Percentiles rank a stretch among this genome's conserved stretches.
Evolutionary conservation across 1,139 yeast genomes (phyloP).

Genomic region (Meyerozyma elateridarum): DNA sequence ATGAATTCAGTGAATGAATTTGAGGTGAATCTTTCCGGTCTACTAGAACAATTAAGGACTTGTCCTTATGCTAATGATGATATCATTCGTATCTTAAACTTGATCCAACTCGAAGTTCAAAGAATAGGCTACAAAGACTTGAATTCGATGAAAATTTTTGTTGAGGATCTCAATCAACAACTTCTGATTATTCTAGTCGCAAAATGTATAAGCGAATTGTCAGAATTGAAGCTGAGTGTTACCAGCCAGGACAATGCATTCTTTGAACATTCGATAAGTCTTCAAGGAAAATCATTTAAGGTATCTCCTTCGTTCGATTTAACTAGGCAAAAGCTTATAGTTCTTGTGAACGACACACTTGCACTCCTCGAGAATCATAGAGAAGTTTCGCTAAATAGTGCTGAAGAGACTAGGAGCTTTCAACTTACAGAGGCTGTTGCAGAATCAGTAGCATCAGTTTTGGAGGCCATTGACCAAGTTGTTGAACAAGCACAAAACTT

Average conservation of each 20-base stretch:
- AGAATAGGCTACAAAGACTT: conserved; percentile 39
- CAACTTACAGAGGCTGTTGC: conserved; percentile 10
- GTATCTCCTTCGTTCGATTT: conserved; percentile 28
- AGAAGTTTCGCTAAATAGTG: conserved; percentile 7
- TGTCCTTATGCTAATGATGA: conserved; percentile 22
- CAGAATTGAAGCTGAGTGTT: conserved; percentile 5
- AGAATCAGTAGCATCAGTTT: conserved; percentile 7
- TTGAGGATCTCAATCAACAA: conserved; percentile 34
- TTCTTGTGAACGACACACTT: conserved; percentile 10
- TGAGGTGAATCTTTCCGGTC: conserved; percentile 15
- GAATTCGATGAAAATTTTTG: conserved; percentile 33
- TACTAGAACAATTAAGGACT: conserved; percentile 17
- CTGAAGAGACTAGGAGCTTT: conserved; percentile 7
- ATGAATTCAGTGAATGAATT: conserved; percentile 27
- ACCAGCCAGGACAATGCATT: conserved; percentile 3
- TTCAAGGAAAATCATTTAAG: conserved; percentile 40
- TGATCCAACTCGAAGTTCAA: conserved; percentile 40
- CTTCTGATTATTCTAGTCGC: too few relatives aligned
- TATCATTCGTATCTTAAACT: conserved; percentile 18
- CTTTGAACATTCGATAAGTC: conserved; percentile 30
- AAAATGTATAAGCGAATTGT: conserved; percentile 11
- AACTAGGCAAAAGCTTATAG: conserved; percentile 21
- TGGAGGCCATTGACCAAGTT: conserved; percentile 17
- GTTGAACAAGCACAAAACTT: conserved; percentile 28
- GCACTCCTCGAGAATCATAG: conserved; percentile 1